phyloP scores from a whole-genome alignment of 169 alveolate species.

The Besnoitia besnoiti region DNA sequence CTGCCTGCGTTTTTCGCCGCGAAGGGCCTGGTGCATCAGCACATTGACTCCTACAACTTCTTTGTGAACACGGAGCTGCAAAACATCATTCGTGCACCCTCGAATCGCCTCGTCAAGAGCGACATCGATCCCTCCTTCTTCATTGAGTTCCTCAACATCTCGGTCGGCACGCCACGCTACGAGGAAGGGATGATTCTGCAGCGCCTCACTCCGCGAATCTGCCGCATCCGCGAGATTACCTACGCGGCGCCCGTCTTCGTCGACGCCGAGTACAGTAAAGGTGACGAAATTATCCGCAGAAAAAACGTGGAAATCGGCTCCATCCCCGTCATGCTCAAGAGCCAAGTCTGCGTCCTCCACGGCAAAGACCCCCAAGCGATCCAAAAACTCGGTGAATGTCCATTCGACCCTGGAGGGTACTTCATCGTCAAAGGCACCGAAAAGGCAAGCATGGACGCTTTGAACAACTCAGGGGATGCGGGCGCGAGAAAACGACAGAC shows the following conservation, averaged over 20 bases:
- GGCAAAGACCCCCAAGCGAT: constrained; percentile 80
- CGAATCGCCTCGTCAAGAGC: constrained; percentile 79
- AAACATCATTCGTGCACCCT: constrained; percentile 87
- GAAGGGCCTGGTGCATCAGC: constrained; percentile 93
- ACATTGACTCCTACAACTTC: constrained; percentile 90
- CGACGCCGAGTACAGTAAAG: constrained; percentile 94
- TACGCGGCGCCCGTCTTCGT: constrained; percentile 98
- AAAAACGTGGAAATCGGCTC: constrained; percentile 92
- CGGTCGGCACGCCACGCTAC: constrained; percentile 88
- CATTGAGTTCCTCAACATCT: constrained; percentile 83
- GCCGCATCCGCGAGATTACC: constrained; percentile 97
- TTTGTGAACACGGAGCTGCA: constrained; percentile 88
- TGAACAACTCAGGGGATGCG: neutral
- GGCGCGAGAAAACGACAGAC: neutral
- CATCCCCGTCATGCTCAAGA: constrained; percentile 98
- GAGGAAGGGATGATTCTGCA: constrained; percentile 83
- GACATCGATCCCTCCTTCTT: constrained; percentile 85
- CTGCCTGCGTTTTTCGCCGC: constrained; percentile 90
- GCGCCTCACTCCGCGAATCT: constrained; percentile 94
- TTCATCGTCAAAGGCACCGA: constrained; percentile 99
- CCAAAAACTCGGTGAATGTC: constrained; percentile 84
- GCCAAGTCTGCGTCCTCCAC: constrained; percentile 87
- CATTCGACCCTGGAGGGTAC: constrained; percentile 94
- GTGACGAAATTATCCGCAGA: constrained; percentile 85
- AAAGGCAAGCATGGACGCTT: constrained; percentile 84